phyloP scores from a whole-genome alignment of 2,329 filamentous ascomycete species.

The Annulohypoxylon truncatum region DNA sequence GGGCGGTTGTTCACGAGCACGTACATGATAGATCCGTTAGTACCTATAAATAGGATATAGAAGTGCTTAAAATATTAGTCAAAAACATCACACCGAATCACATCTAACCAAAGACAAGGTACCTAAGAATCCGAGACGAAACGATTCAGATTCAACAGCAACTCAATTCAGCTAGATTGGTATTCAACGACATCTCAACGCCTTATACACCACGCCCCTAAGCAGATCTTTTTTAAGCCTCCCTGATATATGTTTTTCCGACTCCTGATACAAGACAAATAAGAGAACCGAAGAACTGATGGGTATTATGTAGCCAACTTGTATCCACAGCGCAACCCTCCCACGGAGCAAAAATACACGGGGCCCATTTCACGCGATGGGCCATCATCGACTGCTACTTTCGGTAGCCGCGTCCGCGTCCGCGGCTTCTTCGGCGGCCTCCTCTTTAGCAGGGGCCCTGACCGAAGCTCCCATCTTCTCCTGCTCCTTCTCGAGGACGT shows the following conservation, averaged over 20 bases:
- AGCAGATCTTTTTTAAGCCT: background rate
- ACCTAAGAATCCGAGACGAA: background rate
- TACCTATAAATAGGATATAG: too few relatives aligned
- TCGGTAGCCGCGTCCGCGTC: conserved; percentile 26
- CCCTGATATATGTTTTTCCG: conserved; percentile 10
- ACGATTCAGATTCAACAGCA: background rate
- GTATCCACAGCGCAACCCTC: conserved; percentile 1
- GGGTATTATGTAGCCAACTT: conserved; percentile 31
- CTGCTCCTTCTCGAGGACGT: conserved; percentile 54
- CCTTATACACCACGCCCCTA: conserved; percentile 13
- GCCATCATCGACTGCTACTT: conserved; percentile 9
- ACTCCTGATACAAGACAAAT: conserved; percentile 3
- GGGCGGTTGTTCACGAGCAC: too few relatives aligned
- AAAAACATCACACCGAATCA: background rate
- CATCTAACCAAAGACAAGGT: too few relatives aligned
- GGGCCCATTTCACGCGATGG: background rate
- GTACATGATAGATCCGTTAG: too few relatives aligned
- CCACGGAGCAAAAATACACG: background rate
- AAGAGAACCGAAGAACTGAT: conserved; percentile 18
- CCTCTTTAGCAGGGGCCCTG: conserved; percentile 40
- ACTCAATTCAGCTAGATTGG: background rate
- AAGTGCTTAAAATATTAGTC: too few relatives aligned
- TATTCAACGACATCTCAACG: conserved; percentile 10
- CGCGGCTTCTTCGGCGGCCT: conserved; percentile 35
- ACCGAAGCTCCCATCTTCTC: conserved; percentile 49